Base-by-base conservation (phyloP, 139 green algal species). In the Haematococcus lacustris region DNA sequence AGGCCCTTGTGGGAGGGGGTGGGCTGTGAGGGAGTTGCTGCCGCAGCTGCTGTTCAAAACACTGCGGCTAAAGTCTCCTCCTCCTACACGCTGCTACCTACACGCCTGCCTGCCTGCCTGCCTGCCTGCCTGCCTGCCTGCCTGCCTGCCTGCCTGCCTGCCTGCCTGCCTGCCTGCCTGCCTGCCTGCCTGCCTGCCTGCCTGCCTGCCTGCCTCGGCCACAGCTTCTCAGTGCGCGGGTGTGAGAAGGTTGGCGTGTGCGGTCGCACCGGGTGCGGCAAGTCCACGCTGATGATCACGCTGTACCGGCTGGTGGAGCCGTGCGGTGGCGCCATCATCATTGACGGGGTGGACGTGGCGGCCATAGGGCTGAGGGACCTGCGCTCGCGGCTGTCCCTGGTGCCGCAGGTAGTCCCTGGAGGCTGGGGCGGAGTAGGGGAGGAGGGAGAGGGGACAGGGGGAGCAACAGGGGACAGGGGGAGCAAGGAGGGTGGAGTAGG, bases 291-390 rank as follows among this genome's bases (percentile, higher is more conserved):
- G n/a, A 88, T 88, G 81, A 81, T 90, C 76, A 75, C 86, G 41
- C 79, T 94, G 68, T 91, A 92, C 75, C 80, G 90, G 1, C 83
- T 95, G 28, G 78, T 94, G 70, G 91, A 97, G 78, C 87, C 92
- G 38, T 78, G 81, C 70, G 60, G 68, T 1, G 95, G 95, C 23
- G 64, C 50, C 32, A 90, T 99, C 67, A 47, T 83, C 35, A 92
- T 99, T 66, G 95, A 99, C 74, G 90, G 83, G 38, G 28, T 97
- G 6, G 89, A 99, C 78, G 91, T 91, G 38, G 25, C 41, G 9
- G 76, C 70, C 39, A 88, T 98, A 17, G 87, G 90, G 25, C 82
- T 94, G 17, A 51, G 68, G 13, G 89, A 92, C 78, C 80, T 93
- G 72, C 73, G 89, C 38, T 83, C 57, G n/a, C 53, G 73, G 37